phyloP scores from a whole-genome alignment of 2,329 filamentous ascomycete genomes.

The Penicillium hordei region DNA sequence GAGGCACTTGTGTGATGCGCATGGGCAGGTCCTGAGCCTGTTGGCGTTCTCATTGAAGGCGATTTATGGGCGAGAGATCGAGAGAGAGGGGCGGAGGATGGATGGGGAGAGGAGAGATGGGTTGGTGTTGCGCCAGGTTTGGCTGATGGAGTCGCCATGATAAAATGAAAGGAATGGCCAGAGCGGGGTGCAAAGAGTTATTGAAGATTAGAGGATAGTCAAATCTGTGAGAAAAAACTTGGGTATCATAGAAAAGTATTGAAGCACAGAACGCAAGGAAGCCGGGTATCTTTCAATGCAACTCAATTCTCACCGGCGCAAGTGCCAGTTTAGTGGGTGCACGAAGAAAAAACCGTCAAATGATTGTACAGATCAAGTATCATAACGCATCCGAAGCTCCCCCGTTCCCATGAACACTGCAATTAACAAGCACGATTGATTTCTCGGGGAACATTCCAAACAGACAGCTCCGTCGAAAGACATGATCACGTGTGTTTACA shows the following conservation, averaged over 20 bases:
- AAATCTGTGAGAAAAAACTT: neutral
- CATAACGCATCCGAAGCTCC: constrained; percentile 4
- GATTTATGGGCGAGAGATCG: constrained; percentile 47
- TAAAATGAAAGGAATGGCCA: constrained; percentile 6
- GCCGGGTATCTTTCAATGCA: constrained; percentile 10
- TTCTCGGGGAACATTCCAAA: neutral
- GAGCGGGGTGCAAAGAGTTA: neutral
- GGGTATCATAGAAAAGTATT: constrained; percentile 8
- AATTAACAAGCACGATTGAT: constrained; percentile 5
- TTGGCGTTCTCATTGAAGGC: constrained; percentile 46
- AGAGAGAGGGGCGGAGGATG: constrained; percentile 41
- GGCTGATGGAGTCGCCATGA: constrained; percentile 48
- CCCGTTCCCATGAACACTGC: constrained; percentile 5
- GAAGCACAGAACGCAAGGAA: constrained; percentile 6
- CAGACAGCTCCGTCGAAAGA: constrained; percentile 12
- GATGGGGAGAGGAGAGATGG: constrained; percentile 46
- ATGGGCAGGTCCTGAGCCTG: constrained; percentile 39
- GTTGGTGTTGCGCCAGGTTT: constrained; percentile 47
- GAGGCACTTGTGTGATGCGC: constrained; percentile 37
- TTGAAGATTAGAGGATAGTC: neutral
- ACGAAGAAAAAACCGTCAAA: neutral
- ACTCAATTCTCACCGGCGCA: constrained; percentile 6
- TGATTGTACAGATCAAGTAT: neutral
- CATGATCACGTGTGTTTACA: constrained; percentile 33
- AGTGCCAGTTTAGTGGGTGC: neutral